These are phyloP conservation scores for Dillenia suffruticosa DNA, from an alignment of 164 flowering plant species.

Conservation along the genomic window DNA sequence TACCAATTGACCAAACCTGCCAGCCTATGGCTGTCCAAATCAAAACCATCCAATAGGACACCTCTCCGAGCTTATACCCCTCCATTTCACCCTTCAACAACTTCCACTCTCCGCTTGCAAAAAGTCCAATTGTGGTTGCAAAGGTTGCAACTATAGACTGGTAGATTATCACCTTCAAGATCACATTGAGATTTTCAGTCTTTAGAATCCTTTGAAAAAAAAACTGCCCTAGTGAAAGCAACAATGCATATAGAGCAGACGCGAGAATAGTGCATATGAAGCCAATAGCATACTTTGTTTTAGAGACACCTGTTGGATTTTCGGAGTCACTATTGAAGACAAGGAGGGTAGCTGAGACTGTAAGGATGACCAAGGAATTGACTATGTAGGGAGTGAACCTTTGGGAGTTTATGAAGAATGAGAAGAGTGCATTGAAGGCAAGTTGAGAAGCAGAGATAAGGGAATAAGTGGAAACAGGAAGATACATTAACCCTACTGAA, in stretches of 20 bases:
- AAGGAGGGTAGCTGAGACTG: constrained; percentile 35
- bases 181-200: constrained; percentile 13
- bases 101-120: constrained; percentile 39
- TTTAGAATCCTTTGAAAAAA: constrained; percentile 27
- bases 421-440: constrained; percentile 37
- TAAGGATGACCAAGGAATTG: constrained; percentile 37
- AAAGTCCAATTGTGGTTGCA: constrained; percentile 21
- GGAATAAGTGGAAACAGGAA: constrained; percentile 36
- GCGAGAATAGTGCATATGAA: constrained; percentile 26
- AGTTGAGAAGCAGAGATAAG: constrained; percentile 38
- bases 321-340: constrained; percentile 15
- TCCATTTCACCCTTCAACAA: constrained; percentile 29
- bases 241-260: constrained; percentile 27
- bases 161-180: constrained; percentile 29
- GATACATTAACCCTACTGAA: constrained; percentile 25
- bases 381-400: constrained; percentile 32
- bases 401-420: constrained; percentile 30
- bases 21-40: constrained; percentile 27
- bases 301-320: background rate
- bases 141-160: constrained; percentile 21
- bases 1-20: constrained; percentile 33
- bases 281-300: constrained; percentile 17
- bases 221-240: constrained; percentile 34
- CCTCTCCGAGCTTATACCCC: constrained; percentile 26
- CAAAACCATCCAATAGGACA: constrained; percentile 26